Percentiles rank a stretch among this genome's conserved stretches.
These are phyloP conservation scores for Tuber brumale DNA, from an alignment of 495 filamentous ascomycete species.

Conservation along the genomic window DNA sequence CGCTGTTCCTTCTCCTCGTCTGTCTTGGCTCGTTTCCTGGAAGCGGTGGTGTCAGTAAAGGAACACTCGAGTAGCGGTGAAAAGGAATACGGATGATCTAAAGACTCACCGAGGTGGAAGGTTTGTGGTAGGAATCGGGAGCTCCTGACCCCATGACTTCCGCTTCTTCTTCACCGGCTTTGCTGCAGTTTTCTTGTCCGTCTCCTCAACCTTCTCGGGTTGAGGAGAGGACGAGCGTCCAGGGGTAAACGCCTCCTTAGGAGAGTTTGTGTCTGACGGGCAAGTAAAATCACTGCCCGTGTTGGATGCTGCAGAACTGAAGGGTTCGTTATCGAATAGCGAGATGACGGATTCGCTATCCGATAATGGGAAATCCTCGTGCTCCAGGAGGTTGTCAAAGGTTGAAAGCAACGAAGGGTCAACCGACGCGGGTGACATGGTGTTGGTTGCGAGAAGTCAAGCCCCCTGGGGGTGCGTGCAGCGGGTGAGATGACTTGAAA, in stretches of 20 bases:
- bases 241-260: not conserved
- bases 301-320: not conserved
- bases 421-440: not conserved
- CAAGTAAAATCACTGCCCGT: not conserved
- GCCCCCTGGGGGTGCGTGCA: not conserved
- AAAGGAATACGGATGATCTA: not conserved
- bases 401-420: not conserved
- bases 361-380: not conserved
- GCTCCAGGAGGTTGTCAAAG: not conserved
- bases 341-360: not conserved
- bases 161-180: constrained; percentile 93
- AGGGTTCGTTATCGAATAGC: not conserved
- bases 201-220: constrained; percentile 17
- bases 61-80: constrained; percentile 14
- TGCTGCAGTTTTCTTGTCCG: constrained; percentile 49
- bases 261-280: not conserved
- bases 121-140: constrained; percentile 93
- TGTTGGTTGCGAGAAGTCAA: not conserved
- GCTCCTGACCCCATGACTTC: constrained; percentile 97
- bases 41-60: constrained; percentile 14
- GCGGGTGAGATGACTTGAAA: not conserved
- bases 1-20: constrained; percentile 98
- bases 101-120: constrained; percentile 76
- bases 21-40: constrained; percentile 93
- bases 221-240: constrained; percentile 27